These are phyloP conservation scores for Syncephalis plumigaleata DNA, from an alignment of 371 early-diverging fungal species.

Conservation along the genomic window DNA sequence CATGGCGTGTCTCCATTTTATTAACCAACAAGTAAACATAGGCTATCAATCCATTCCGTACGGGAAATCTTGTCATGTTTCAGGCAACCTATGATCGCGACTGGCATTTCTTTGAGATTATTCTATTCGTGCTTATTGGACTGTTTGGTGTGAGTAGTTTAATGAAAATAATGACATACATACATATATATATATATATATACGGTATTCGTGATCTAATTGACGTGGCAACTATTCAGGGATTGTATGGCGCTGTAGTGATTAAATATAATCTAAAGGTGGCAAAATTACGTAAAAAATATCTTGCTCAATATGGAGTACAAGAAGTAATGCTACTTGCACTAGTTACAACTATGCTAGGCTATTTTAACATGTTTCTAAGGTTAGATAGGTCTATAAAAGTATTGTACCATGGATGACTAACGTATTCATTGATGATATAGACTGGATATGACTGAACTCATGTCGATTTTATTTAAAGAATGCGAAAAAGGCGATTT, in stretches of 20 bases:
- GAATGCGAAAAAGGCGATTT: conserved; percentile 53
- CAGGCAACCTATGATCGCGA: conserved; percentile 82
- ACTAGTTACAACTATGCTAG: conserved; percentile 45
- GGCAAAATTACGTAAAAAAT: conserved; percentile 34
- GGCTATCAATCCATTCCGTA: conserved; percentile 82
- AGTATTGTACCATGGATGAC: background rate
- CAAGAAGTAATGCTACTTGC: conserved; percentile 57
- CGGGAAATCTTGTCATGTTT: conserved; percentile 87
- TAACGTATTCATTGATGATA: background rate
- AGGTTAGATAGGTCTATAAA: conserved; percentile 14
- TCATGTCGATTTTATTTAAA: conserved; percentile 56
- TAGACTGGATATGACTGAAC: conserved; percentile 52
- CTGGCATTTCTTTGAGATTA: conserved; percentile 69
- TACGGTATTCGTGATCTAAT: no score
- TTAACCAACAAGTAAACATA: no score
- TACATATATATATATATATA: no score
- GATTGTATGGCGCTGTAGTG: conserved; percentile 68
- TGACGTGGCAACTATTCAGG: conserved; percentile 33
- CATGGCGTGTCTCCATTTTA: no score
- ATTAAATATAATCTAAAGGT: conserved; percentile 50
- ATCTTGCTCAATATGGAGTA: conserved; percentile 32
- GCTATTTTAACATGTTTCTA: conserved; percentile 59
- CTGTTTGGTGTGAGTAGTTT: conserved; percentile 15
- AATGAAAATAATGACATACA: no score
- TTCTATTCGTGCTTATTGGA: conserved; percentile 15